Conservation (phyloP, 148 eudicot species). For the Rhododendron mucronatum region DNA sequence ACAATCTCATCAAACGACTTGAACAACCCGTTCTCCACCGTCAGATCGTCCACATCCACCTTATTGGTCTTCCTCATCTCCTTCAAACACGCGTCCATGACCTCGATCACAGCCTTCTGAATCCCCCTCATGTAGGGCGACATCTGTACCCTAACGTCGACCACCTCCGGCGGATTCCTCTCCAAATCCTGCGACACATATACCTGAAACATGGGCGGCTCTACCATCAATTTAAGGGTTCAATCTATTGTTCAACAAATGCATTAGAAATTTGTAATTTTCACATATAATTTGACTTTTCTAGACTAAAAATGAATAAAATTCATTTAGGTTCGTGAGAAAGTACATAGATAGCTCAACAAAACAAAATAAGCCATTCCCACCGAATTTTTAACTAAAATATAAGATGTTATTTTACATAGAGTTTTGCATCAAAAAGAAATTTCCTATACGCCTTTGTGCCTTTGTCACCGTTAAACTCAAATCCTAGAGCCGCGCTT, state of each 20-base stretch:
- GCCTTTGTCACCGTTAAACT: not conserved
- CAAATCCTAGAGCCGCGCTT: not conserved
- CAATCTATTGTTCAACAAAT: not conserved
- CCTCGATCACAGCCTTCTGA: constrained; percentile 92
- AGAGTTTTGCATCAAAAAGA: too few relatives aligned
- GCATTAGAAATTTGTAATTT: not conserved
- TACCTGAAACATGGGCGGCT: constrained; percentile 65
- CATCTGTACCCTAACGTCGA: constrained; percentile 90
- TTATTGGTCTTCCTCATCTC: constrained; percentile 98
- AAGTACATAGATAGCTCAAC: not conserved
- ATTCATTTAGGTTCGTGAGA: too few relatives aligned
- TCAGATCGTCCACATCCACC: constrained; percentile 98
- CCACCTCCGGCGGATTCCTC: constrained; percentile 80
- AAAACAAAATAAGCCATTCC: not conserved
- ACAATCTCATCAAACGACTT: constrained; percentile 99
- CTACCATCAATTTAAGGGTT: not conserved
- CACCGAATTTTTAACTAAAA: too few relatives aligned
- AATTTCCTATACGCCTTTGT: not conserved
- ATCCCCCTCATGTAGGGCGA: constrained; percentile 68
- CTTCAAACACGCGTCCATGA: constrained; percentile 96
- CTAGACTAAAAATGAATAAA: not conserved
- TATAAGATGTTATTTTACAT: too few relatives aligned
- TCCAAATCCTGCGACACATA: constrained; percentile 85
- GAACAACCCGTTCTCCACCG: constrained; percentile 90
- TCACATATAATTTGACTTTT: not conserved